Evolutionary conservation across 257 asterid genomes (phyloP).

Genomic region (Coffea canephora): DNA sequence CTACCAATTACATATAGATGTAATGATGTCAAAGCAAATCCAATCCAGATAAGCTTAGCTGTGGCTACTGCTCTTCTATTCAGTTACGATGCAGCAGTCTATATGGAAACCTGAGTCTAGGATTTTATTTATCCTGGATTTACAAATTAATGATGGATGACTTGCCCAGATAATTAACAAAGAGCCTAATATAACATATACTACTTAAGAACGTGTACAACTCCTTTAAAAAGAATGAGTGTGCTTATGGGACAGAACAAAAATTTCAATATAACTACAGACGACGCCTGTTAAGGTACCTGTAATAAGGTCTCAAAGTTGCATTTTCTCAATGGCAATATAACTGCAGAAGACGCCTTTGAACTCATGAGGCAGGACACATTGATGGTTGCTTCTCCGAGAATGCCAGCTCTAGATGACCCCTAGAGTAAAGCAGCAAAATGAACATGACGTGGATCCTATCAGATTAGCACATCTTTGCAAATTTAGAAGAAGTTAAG

Average conservation of each 20-base stretch:
- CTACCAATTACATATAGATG: background rate
- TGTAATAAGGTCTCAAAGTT: constrained; percentile 66
- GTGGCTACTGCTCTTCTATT: background rate
- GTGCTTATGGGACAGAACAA: background rate
- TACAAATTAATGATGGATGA: background rate
- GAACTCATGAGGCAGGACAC: constrained; percentile 49
- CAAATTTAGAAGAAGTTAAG: background rate
- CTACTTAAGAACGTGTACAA: background rate
- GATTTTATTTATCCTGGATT: background rate
- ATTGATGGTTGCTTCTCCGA: constrained; percentile 75
- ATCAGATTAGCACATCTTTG: background rate
- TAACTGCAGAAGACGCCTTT: constrained; percentile 52
- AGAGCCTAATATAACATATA: background rate
- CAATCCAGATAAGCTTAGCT: background rate
- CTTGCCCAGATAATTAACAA: background rate
- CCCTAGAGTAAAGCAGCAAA: constrained; percentile 44
- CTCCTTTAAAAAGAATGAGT: background rate
- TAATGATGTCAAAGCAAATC: background rate
- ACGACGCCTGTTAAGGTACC: constrained; percentile 30
- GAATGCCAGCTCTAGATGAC: constrained; percentile 63
- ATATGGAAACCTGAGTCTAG: background rate
- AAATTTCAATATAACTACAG: background rate
- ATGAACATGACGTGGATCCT: background rate
- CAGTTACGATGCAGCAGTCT: background rate
- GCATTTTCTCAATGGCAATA: constrained; percentile 69